These are phyloP conservation scores for Termitomyces sp. DNA, from an alignment of 768 basidiomycete species.

Conservation along the genomic window DNA sequence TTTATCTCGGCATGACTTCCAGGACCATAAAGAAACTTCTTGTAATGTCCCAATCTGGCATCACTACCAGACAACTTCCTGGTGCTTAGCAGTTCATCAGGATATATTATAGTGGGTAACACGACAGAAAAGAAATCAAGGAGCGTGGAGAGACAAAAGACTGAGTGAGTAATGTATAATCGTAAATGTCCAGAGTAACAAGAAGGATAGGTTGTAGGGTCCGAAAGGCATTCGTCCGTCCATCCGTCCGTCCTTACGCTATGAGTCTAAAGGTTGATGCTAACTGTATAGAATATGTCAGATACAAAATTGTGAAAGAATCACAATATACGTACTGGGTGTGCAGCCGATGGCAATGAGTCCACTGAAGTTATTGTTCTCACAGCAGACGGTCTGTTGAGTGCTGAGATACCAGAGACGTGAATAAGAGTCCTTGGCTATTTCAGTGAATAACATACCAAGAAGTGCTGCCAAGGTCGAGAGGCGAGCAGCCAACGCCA, in stretches of 20 bases:
- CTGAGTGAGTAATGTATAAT: background rate
- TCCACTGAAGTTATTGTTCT: constrained; percentile 36
- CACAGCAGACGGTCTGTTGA: constrained; percentile 41
- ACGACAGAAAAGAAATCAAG: background rate
- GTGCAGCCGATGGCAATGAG: constrained; percentile 36
- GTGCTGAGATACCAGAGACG: constrained; percentile 18
- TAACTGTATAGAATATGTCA: constrained; percentile 11
- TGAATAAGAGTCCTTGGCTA: background rate
- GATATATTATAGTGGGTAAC: background rate
- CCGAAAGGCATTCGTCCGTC: background rate
- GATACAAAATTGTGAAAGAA: background rate
- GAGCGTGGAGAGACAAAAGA: constrained; percentile 5
- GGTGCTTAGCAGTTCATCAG: background rate
- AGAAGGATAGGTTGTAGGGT: background rate
- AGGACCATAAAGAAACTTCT: background rate
- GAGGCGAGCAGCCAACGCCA: constrained; percentile 31
- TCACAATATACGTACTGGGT: constrained; percentile 28
- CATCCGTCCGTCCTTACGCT: background rate
- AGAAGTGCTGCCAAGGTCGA: constrained; percentile 19
- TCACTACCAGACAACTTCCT: too few species aligned
- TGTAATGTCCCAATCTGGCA: background rate
- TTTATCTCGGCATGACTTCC: background rate
- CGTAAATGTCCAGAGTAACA: background rate
- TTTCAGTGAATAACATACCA: constrained; percentile 20
- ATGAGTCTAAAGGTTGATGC: constrained; percentile 15